Percentiles rank a stretch among this genome's conserved stretches.
These are phyloP conservation scores for Colletotrichum somersetense DNA, from an alignment of 2,329 filamentous ascomycete species.

Conservation along the genomic window DNA sequence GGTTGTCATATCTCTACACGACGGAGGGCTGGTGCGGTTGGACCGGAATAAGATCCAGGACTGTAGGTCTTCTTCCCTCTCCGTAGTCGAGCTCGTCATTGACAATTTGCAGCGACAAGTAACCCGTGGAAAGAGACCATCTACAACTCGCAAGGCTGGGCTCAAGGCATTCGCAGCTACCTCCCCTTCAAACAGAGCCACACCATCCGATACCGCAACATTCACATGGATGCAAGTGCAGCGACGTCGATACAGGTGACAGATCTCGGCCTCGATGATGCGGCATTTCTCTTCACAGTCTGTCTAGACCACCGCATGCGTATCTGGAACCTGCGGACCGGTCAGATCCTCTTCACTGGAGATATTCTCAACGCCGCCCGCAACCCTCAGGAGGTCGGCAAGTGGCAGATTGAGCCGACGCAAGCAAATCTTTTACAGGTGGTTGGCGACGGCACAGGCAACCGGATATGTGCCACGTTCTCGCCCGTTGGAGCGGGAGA, in stretches of 20 bases:
- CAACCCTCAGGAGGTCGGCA: slow-evolving; percentile 76
- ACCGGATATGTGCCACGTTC: slow-evolving; percentile 79
- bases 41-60: slow-evolving; percentile 67
- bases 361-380: slow-evolving; percentile 80
- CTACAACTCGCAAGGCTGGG: slow-evolving; percentile 81
- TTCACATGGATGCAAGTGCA: slow-evolving; percentile 75
- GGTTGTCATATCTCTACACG: slow-evolving; percentile 83
- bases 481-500: slow-evolving; percentile 89
- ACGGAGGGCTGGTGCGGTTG: slow-evolving; percentile 81
- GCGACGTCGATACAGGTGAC: slow-evolving; percentile 73
- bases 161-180: slow-evolving; percentile 73
- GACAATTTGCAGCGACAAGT: slow-evolving; percentile 47
- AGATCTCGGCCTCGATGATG: slow-evolving; percentile 62
- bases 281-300: slow-evolving; percentile 78
- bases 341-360: slow-evolving; percentile 79
- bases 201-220: slow-evolving; percentile 72
- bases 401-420: slow-evolving; percentile 82
- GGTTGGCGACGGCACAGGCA: slow-evolving; percentile 68
- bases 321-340: slow-evolving; percentile 89
- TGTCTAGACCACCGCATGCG: slow-evolving; percentile 90
- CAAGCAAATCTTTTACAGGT: slow-evolving; percentile 83
- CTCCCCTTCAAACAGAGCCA: slow-evolving; percentile 75
- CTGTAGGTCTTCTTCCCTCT: slow-evolving; percentile 53
- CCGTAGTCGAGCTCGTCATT: slow-evolving; percentile 25
- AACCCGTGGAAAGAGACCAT: slow-evolving; percentile 77